Conservation (phyloP, 148 eudicot species). For the Chenopodium berlandieri region DNA sequence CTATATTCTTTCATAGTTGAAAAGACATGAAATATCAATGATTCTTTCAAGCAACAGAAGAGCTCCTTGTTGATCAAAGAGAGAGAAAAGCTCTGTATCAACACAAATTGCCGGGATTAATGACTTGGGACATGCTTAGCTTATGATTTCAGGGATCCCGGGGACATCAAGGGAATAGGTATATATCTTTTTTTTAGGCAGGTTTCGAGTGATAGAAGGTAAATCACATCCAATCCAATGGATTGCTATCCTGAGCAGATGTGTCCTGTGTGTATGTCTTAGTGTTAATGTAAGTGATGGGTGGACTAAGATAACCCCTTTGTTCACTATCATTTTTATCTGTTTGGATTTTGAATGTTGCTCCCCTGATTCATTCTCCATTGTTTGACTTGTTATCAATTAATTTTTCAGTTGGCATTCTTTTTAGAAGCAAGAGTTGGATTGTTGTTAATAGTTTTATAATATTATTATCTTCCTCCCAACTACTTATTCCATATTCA, state of each 20-base stretch:
- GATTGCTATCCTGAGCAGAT: slow-evolving; percentile 19
- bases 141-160: slow-evolving; percentile 8
- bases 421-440: too few species aligned
- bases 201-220: slow-evolving; percentile 1
- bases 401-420: too few species aligned
- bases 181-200: neutral
- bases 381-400: neutral
- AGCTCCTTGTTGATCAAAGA: slow-evolving; percentile 11
- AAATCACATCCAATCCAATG: neutral
- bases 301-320: slow-evolving; percentile 1
- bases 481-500: too few species aligned
- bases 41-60: slow-evolving; percentile 26
- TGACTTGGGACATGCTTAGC: neutral
- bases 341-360: neutral
- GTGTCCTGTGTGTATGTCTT: slow-evolving; percentile 18
- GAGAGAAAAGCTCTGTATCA: neutral
- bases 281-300: slow-evolving; percentile 18
- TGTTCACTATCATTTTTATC: neutral
- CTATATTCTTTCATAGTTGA: slow-evolving; percentile 17
- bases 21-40: slow-evolving; percentile 14
- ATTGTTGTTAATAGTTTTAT: too few species aligned
- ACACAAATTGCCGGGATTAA: neutral
- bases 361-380: neutral
- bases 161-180: slow-evolving; percentile 19
- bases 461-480: too few species aligned